Base-by-base conservation (phyloP, 495 filamentous ascomycete genomes). In the Rostrohypoxylon terebratum region DNA sequence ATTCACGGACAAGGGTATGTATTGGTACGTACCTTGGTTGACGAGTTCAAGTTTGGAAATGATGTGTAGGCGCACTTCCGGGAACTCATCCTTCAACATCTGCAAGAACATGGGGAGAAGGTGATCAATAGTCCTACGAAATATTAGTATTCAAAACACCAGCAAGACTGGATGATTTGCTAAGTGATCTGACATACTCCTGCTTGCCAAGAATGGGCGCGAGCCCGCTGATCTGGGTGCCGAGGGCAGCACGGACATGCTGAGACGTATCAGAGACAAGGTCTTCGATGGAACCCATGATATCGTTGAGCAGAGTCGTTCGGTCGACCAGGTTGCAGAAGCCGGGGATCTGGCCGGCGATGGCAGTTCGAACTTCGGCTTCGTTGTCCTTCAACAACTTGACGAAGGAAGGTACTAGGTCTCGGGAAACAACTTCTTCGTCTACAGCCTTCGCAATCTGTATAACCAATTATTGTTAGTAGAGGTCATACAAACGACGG, bases 51-150 rank as follows among this genome's bases (percentile, higher is more conserved):
- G 87, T 82, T 98, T 99, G 2, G 95, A 98, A 77, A 99, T 99
- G 78, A 99, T 99, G 81, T 98, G 96, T 42, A 99, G 87, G 44
- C 96, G 91, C 59, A 99, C 96, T 77, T 98, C 96, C 34, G 96
- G 96, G 81, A 97, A 98, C 75, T 99, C 96, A 78, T 99, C 96
- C 83, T 99, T 99, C 55, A 99, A 90, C 96, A 99, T 99, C 78
- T 96, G 93, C 40, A 98, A 86, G 82, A 99, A 99, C 96, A 99
- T 99, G 40, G 96, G 96, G 44, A 99, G 89, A 66, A 99, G 92
- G 75, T 98, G 96, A 63, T 94, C 88, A 69, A 97, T 98, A 40
- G 96, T 99, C 80, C 93, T 96, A 66, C 8, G 0, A 38, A 10
- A 60, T 33, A 31, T 70, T 57, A 77, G 64, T 53, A 54, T 38